Evolutionary conservation across 371 early-diverging fungal genomes (phyloP).

Genomic region (Mucor mucedo): DNA sequence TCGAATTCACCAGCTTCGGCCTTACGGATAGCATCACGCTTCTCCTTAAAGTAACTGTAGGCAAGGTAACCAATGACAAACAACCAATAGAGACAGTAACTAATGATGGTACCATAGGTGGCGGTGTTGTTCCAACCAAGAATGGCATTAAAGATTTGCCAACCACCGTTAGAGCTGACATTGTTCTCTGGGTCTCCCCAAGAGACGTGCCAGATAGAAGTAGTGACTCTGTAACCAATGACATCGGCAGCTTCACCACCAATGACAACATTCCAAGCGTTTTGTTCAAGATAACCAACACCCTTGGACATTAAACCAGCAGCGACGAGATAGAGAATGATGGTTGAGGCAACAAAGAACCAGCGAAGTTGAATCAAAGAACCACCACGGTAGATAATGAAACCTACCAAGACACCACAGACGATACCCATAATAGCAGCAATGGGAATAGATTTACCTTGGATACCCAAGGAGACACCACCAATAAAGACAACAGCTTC

Average conservation of each 20-base stretch:
- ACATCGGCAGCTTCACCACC: constrained; percentile 56
- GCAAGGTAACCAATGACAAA: constrained; percentile 55
- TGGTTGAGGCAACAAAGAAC: constrained; percentile 79
- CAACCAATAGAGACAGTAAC: constrained; percentile 82
- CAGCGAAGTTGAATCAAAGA: constrained; percentile 67
- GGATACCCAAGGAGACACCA: constrained; percentile 75
- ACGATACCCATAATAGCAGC: constrained; percentile 75
- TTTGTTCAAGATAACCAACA: constrained; percentile 64
- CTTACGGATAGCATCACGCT: constrained; percentile 33
- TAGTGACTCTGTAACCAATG: constrained; percentile 44
- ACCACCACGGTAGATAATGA: constrained; percentile 70
- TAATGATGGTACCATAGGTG: constrained; percentile 68
- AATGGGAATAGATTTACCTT: constrained; percentile 74
- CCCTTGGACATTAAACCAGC: constrained; percentile 72
- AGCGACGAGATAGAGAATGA: constrained; percentile 77
- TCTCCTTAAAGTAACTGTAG: constrained; percentile 47
- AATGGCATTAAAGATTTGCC: constrained; percentile 71
- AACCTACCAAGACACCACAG: constrained; percentile 71
- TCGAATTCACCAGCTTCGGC: constrained; percentile 42
- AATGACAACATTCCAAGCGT: constrained; percentile 59
- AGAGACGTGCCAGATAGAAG: constrained; percentile 44
- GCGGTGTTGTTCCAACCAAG: constrained; percentile 82
- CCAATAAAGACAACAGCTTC: constrained; percentile 83
- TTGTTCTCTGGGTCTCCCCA: constrained; percentile 44
- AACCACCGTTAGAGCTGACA: constrained; percentile 37